Percentiles rank a stretch among this genome's conserved stretches.
These are phyloP conservation scores for Aspergillus novoparasiticus DNA, from an alignment of 2,329 filamentous ascomycete genomes.

Conservation along the genomic window DNA sequence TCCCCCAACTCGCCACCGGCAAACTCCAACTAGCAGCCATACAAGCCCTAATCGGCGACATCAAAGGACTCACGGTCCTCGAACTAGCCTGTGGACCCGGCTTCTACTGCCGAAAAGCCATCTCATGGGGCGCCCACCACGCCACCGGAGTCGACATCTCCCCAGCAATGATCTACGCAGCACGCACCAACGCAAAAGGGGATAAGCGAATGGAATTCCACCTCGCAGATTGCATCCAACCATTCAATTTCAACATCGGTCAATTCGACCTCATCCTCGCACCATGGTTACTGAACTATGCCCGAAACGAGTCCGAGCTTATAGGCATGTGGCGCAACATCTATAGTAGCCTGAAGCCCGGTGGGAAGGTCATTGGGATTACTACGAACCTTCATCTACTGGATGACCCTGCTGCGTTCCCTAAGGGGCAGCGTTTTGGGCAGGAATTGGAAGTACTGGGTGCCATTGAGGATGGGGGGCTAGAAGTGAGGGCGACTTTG, in stretches of 20 bases:
- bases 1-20: background rate
- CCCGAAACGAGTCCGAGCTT: background rate
- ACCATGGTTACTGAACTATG: slow-evolving; percentile 6
- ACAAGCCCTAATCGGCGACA: background rate
- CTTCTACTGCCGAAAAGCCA: background rate
- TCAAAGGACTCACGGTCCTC: background rate
- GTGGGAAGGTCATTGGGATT: background rate
- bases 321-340: slow-evolving; percentile 4
- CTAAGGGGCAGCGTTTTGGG: background rate
- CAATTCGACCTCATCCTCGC: background rate
- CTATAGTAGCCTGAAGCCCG: background rate
- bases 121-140: background rate
- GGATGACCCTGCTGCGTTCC: background rate
- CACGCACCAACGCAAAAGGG: background rate
- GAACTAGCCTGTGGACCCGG: slow-evolving; percentile 5
- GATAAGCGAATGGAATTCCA: background rate
- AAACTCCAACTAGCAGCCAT: background rate
- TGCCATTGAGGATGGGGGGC: background rate
- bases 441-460: background rate
- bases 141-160: slow-evolving; percentile 3
- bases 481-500: background rate
- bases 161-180: background rate
- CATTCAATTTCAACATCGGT: background rate
- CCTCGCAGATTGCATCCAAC: slow-evolving; percentile 1
- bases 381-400: background rate